Evolutionary conservation across 2,329 filamentous ascomycete species (phyloP), one percentile per base, ranked within the genome.

Genomic region (Exophiala alcalophila): DNA sequence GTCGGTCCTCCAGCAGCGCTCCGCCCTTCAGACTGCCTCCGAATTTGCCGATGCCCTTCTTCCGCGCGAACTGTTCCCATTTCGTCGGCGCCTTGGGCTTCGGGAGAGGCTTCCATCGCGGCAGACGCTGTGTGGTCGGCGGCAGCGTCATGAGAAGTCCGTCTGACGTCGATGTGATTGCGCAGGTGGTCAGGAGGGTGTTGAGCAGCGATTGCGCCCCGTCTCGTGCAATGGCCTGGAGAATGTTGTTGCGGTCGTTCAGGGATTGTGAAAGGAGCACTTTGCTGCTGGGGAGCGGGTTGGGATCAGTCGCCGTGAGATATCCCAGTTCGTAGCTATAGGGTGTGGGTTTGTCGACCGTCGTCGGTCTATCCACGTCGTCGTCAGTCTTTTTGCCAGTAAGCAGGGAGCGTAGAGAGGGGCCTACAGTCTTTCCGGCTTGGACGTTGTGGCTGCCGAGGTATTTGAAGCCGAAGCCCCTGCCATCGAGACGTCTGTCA

Each of bases 41-140:
- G 67, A 82, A 81, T 71, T 85, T 86, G 70, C 69, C 69, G 38
- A 98, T 97, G 42, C 92, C 92, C 77, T 96, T 94, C 80, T 94
- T 94, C 66, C 82, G 84, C 31, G 92, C 92, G 71, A 98, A 98
- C 60, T 84, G 80, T 72, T 95, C 84, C 92, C 92, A 98, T 66
- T 89, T 95, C 46, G 91, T 97, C 56, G 84, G 84, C 44, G 83
- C 73, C 70, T 90, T 92, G 55, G 81, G 77, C 42, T 80, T 76
- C 1, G 92, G 92, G 6, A 97, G 73, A 7, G 88, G 87, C 67
- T 98, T 97, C 71, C 96, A 90, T 57, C 92, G 84, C 16, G 92
- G 92, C 3, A 97, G 74, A 70, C 39, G 26, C 3, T 37, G 34
- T 11, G 12, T 20, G 4, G 48, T 25, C 73, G 76, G 65, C 0